Percentiles rank a stretch among this genome's conserved stretches.
These are phyloP conservation scores for Amanita phalloides DNA, from an alignment of 768 basidiomycete species.

Conservation along the genomic window DNA sequence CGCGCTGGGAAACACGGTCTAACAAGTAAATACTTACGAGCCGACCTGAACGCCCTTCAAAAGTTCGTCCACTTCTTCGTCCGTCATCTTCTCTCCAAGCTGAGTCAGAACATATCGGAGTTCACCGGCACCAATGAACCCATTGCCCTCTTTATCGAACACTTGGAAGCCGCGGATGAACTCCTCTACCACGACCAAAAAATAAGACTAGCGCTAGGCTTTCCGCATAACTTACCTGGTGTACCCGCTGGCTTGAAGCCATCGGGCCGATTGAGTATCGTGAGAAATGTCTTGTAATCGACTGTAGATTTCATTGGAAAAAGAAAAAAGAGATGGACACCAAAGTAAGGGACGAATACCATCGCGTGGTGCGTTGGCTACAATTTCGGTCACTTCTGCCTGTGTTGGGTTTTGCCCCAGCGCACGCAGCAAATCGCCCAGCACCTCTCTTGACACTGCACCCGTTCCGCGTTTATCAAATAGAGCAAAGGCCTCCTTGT, in stretches of 20 bases:
- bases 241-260: constrained; percentile 97
- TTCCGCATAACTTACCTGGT: constrained; percentile 42
- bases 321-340: neutral
- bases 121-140: constrained; percentile 86
- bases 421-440: constrained; percentile 89
- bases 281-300: constrained; percentile 85
- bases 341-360: constrained; percentile 29
- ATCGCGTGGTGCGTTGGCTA: constrained; percentile 61
- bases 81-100: constrained; percentile 96
- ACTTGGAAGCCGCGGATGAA: constrained; percentile 99
- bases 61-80: constrained; percentile 96
- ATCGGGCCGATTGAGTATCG: constrained; percentile 88
- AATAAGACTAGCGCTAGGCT: neutral
- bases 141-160: constrained; percentile 93
- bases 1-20: neutral
- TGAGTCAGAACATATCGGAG: constrained; percentile 91
- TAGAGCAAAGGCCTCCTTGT: constrained; percentile 94
- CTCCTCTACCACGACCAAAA: constrained; percentile 53
- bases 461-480: constrained; percentile 97
- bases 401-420: constrained; percentile 99
- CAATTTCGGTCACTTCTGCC: constrained; percentile 85
- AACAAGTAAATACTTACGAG: constrained; percentile 40
- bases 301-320: constrained; percentile 32
- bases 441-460: constrained; percentile 73
- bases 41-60: constrained; percentile 93